Evolutionary conservation across 148 eudicot genomes (phyloP).

Genomic region (Simmondsia chinensis): DNA sequence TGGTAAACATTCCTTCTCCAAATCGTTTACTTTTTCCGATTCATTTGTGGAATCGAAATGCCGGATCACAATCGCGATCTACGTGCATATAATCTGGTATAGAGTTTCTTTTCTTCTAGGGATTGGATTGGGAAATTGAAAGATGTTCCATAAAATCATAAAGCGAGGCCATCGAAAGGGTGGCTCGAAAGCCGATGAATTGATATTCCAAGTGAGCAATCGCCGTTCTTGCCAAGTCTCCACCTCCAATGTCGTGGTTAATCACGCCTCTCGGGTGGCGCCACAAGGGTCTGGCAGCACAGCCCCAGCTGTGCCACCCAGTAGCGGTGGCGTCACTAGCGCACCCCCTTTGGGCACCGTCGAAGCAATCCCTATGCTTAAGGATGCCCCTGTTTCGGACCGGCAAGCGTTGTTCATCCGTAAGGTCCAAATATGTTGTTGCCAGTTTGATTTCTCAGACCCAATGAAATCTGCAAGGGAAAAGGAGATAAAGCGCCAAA

Average conservation of each 20-base stretch:
- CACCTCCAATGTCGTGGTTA: constrained; percentile 7
- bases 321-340: not conserved
- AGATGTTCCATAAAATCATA: constrained; percentile 7
- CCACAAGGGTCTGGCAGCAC: not conserved
- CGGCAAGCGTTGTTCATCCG: not conserved
- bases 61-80: too few species aligned
- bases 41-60: too few species aligned
- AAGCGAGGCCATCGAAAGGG: constrained; percentile 7
- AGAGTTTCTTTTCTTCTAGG: too few species aligned
- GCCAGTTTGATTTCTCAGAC: not conserved
- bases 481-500: constrained; percentile 6
- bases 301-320: not conserved
- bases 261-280: constrained; percentile 5
- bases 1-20: too few species aligned
- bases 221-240: constrained; percentile 5
- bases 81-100: too few species aligned
- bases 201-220: not conserved
- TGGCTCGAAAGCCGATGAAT: not conserved
- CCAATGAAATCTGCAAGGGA: not conserved
- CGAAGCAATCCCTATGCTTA: constrained; percentile 4
- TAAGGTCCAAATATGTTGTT: constrained; percentile 9
- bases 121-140: not conserved
- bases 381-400: not conserved
- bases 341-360: not conserved
- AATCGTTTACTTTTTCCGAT: too few species aligned